Conservation (phyloP, 2,329 filamentous ascomycete species). For the Verticillium klebahnii region DNA sequence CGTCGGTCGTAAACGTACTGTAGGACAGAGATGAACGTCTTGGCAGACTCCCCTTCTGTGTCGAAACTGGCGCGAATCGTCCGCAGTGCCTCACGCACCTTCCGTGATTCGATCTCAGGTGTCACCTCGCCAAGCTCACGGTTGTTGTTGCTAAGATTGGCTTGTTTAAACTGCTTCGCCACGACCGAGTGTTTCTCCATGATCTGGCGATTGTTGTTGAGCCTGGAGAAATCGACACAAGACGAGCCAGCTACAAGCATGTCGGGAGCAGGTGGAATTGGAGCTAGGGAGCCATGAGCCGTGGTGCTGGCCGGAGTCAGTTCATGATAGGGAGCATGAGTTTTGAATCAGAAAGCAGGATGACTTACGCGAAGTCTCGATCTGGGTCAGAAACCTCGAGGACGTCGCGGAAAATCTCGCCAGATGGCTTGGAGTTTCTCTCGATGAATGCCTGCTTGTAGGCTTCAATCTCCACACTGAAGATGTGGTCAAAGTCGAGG, state of each 20-base stretch:
- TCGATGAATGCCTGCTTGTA: constrained; percentile 63
- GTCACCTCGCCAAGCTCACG: background rate
- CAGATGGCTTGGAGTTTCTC: constrained; percentile 47
- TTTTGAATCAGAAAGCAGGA: background rate
- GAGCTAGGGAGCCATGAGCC: constrained; percentile 56
- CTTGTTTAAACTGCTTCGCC: constrained; percentile 44
- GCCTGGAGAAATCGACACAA: constrained; percentile 67
- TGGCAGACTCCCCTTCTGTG: constrained; percentile 53
- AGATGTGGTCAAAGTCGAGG: constrained; percentile 49
- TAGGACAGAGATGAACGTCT: constrained; percentile 60
- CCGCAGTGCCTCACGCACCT: constrained; percentile 45
- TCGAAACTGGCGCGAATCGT: background rate
- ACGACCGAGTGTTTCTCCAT: constrained; percentile 43
- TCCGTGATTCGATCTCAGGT: constrained; percentile 37
- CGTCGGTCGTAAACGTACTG: constrained; percentile 48
- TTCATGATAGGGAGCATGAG: constrained; percentile 3
- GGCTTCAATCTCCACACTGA: constrained; percentile 59
- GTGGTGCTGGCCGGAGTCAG: constrained; percentile 45
- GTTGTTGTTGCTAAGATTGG: background rate
- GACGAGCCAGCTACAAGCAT: constrained; percentile 69
- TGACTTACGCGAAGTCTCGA: constrained; percentile 37
- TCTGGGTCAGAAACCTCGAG: constrained; percentile 42
- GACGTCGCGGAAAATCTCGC: constrained; percentile 54
- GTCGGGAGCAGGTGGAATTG: constrained; percentile 55
- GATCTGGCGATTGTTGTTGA: constrained; percentile 49